A percentile compares a stretch with the other conserved stretches of the same genome.
Conservation (phyloP, 2,329 filamentous ascomycete genomes). For the Claviceps quebecensis region DNA sequence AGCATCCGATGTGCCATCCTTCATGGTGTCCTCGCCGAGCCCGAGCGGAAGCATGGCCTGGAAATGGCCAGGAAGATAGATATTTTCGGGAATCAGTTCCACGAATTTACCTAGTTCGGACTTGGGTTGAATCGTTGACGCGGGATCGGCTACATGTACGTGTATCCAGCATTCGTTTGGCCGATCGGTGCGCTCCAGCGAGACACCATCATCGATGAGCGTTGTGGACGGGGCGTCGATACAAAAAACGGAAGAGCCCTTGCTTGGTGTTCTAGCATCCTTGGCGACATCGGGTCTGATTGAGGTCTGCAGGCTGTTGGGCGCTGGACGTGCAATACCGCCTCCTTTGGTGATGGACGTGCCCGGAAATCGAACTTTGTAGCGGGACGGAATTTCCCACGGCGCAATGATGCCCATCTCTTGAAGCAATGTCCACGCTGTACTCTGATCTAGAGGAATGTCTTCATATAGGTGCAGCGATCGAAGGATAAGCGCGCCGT, state of each 20-base stretch:
- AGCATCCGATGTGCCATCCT: constrained; percentile 20
- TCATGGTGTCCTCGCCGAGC: constrained; percentile 15
- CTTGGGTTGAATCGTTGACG: constrained; percentile 49
- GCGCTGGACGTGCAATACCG: constrained; percentile 23
- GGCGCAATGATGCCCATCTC: constrained; percentile 59
- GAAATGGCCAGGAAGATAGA: constrained; percentile 44
- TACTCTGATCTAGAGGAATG: constrained; percentile 26
- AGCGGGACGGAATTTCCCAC: constrained; percentile 54
- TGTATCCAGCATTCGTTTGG: constrained; percentile 57
- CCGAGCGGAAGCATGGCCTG: constrained; percentile 41
- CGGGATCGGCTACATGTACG: constrained; percentile 65
- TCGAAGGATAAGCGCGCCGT: constrained; percentile 51
- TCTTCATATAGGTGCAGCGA: constrained; percentile 45
- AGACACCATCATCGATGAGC: constrained; percentile 70
- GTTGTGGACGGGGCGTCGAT: constrained; percentile 54
- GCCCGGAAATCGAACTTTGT: constrained; percentile 41
- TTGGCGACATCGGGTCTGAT: constrained; percentile 29
- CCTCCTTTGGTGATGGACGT: constrained; percentile 28
- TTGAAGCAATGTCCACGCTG: constrained; percentile 53
- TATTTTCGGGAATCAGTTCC: constrained; percentile 43
- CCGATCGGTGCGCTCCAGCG: constrained; percentile 44
- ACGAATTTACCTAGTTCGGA: constrained; percentile 47
- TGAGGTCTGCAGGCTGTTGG: constrained; percentile 19
- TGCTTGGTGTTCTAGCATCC: constrained; percentile 44
- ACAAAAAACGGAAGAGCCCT: constrained; percentile 48